Percentiles rank a stretch among this genome's conserved stretches.
phyloP scores from a whole-genome alignment of 1,284 basidiomycete species.

The Meripilus lineatus region DNA sequence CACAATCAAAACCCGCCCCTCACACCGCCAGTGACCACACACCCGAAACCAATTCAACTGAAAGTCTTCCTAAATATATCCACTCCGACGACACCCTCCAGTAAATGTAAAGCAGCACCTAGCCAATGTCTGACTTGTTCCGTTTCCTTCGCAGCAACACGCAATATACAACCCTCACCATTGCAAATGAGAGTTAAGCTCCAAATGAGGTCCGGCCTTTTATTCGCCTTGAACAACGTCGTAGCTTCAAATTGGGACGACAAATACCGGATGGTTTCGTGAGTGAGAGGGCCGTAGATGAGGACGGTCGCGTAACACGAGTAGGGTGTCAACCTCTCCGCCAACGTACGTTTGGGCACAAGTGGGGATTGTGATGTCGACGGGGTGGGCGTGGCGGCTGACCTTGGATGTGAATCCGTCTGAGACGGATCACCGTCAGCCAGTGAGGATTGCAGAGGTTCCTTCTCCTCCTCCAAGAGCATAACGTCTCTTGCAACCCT shows the following conservation, averaged over 20 bases:
- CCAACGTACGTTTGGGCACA: constrained; percentile 44
- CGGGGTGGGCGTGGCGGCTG: neutral
- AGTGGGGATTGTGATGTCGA: neutral
- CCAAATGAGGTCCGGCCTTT: constrained; percentile 68
- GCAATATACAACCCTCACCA: constrained; percentile 50
- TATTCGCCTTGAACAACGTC: constrained; percentile 53
- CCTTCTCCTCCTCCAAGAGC: constrained; percentile 55
- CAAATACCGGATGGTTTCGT: constrained; percentile 41
- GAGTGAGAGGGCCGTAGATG: constrained; percentile 61
- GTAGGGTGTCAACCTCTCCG: constrained; percentile 66
- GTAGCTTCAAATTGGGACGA: constrained; percentile 46
- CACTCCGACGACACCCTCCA: constrained; percentile 54
- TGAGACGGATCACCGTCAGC: too few relatives aligned
- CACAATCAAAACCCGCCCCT: too few relatives aligned
- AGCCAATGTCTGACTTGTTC: constrained; percentile 74
- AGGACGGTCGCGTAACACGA: constrained; percentile 82
- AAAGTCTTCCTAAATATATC: constrained; percentile 67
- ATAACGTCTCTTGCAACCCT: constrained; percentile 73
- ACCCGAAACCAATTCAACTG: too few relatives aligned
- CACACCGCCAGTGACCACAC: too few relatives aligned
- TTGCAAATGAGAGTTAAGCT: constrained; percentile 55
- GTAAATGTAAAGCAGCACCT: constrained; percentile 37
- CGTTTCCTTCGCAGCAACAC: constrained; percentile 69
- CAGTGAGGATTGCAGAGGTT: constrained; percentile 5
- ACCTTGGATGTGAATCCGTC: neutral